phyloP scores from a whole-genome alignment of 2,329 filamentous ascomycete species.

The Hypocrella siamensis region DNA sequence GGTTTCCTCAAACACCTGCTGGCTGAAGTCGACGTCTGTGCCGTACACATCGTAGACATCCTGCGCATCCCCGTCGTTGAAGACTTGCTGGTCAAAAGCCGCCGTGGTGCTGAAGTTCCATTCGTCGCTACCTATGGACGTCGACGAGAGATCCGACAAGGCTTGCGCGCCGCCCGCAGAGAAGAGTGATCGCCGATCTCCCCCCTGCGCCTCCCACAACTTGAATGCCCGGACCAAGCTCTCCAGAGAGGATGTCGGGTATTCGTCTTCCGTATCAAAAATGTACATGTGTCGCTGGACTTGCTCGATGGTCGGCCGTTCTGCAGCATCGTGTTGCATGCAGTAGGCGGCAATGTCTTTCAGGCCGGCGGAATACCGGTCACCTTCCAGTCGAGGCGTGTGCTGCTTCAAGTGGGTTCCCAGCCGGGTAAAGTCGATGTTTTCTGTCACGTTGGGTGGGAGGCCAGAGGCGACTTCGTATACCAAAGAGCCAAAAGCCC shows the following conservation, averaged over 20 bases:
- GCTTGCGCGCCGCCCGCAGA: conserved; percentile 42
- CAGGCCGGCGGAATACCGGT: conserved; percentile 52
- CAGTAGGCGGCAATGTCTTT: conserved; percentile 60
- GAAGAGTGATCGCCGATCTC: conserved; percentile 51
- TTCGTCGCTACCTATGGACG: conserved; percentile 37
- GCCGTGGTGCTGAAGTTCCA: conserved; percentile 55
- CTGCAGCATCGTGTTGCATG: conserved; percentile 49
- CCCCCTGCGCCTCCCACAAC: conserved; percentile 60
- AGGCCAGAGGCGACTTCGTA: conserved; percentile 69
- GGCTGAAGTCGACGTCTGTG: conserved; percentile 36
- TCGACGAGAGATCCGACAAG: conserved; percentile 26
- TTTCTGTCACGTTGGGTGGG: conserved; percentile 51
- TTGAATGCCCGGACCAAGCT: conserved; percentile 58
- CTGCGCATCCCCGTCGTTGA: conserved; percentile 35
- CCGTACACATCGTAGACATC: conserved; percentile 48
- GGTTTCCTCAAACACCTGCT: conserved; percentile 28
- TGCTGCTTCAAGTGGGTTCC: conserved; percentile 43
- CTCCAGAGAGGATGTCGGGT: conserved; percentile 48
- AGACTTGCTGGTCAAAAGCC: conserved; percentile 44
- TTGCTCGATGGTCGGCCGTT: conserved; percentile 53
- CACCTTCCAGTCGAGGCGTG: conserved; percentile 54
- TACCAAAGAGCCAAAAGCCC: conserved; percentile 70
- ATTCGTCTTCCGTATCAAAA: conserved; percentile 40
- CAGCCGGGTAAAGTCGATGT: conserved; percentile 29
- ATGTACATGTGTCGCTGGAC: conserved; percentile 59